A percentile compares a stretch with the other conserved stretches of the same genome.
Evolutionary conservation across 208 protist species (phyloP).

Genomic region (Crithidia sp.): DNA sequence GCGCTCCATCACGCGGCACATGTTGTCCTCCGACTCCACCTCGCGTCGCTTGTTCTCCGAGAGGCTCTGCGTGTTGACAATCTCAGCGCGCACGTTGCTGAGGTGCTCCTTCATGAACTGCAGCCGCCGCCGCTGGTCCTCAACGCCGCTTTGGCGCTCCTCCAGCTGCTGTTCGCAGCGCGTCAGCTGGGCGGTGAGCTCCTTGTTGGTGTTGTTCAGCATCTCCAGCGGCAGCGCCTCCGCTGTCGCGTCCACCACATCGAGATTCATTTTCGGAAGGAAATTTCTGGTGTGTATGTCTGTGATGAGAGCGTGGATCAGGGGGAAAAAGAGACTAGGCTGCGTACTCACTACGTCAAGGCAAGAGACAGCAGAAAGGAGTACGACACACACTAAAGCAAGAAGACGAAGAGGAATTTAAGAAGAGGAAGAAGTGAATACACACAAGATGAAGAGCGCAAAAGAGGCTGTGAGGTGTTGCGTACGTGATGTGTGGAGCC

Average conservation of each 20-base stretch:
- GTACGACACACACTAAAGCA: too few relatives aligned
- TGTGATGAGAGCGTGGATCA: too few relatives aligned
- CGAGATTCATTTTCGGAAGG: slow-evolving; percentile 45
- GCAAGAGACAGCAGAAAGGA: too few relatives aligned
- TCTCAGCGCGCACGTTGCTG: slow-evolving; percentile 88
- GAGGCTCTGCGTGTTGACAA: slow-evolving; percentile 90
- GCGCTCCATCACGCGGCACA: slow-evolving; percentile 88
- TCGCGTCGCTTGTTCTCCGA: slow-evolving; percentile 89
- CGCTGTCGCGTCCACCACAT: slow-evolving; percentile 80
- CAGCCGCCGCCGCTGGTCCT: slow-evolving; percentile 84
- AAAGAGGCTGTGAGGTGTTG: too few relatives aligned
- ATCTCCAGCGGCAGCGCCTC: slow-evolving; percentile 85
- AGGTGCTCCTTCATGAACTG: slow-evolving; percentile 93
- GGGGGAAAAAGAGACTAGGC: too few relatives aligned
- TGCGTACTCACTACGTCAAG: too few relatives aligned
- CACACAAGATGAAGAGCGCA: too few relatives aligned
- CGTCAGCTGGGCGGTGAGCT: slow-evolving; percentile 84
- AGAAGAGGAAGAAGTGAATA: too few relatives aligned
- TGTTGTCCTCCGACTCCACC: slow-evolving; percentile 92
- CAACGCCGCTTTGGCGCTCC: slow-evolving; percentile 52
- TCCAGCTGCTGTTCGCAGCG: slow-evolving; percentile 67
- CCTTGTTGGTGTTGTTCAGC: slow-evolving; percentile 88
- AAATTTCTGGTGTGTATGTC: not conserved
- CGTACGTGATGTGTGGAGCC: too few relatives aligned
- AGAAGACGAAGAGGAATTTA: too few relatives aligned